A percentile compares a stretch with the other conserved stretches of the same genome.
Conservation (phyloP, 1,139 yeast species). For the Taphrina confusa region DNA sequence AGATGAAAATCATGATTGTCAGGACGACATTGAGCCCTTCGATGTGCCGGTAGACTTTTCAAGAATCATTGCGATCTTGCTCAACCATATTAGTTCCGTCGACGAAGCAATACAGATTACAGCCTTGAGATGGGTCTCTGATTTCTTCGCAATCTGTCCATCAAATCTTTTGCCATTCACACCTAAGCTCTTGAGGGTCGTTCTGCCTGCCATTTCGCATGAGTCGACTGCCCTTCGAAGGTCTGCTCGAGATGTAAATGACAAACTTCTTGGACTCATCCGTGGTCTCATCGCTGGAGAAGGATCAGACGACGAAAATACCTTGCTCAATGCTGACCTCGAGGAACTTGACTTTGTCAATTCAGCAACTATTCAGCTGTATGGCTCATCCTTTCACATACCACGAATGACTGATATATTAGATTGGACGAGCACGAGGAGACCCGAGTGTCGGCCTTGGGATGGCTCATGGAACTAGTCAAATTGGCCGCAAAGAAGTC, state of each 20-base stretch:
- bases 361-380: constrained; percentile 61
- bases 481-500: constrained; percentile 53
- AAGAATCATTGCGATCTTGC: constrained; percentile 73
- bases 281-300: constrained; percentile 38
- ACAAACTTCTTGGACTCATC: constrained; percentile 12
- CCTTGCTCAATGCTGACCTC: constrained; percentile 5
- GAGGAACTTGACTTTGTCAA: constrained; percentile 57
- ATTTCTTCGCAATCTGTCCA: constrained; percentile 73
- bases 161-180: constrained; percentile 67
- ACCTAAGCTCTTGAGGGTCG: constrained; percentile 59
- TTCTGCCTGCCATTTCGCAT: constrained; percentile 60
- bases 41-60: constrained; percentile 81
- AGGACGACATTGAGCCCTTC: constrained; percentile 48
- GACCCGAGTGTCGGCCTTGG: constrained; percentile 80
- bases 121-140: constrained; percentile 80
- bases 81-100: constrained; percentile 71
- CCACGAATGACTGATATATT: neutral
- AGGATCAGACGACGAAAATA: constrained; percentile 37
- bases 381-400: neutral
- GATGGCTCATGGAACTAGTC: constrained; percentile 87
- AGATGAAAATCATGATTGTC: constrained; percentile 16
- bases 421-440: constrained; percentile 66
- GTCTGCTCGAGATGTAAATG: constrained; percentile 34
- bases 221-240: constrained; percentile 40
- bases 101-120: constrained; percentile 79